A percentile compares a stretch with the other conserved stretches of the same genome.
Conservation (phyloP, 2,329 filamentous ascomycete species). For the Pezicula radicicola region DNA sequence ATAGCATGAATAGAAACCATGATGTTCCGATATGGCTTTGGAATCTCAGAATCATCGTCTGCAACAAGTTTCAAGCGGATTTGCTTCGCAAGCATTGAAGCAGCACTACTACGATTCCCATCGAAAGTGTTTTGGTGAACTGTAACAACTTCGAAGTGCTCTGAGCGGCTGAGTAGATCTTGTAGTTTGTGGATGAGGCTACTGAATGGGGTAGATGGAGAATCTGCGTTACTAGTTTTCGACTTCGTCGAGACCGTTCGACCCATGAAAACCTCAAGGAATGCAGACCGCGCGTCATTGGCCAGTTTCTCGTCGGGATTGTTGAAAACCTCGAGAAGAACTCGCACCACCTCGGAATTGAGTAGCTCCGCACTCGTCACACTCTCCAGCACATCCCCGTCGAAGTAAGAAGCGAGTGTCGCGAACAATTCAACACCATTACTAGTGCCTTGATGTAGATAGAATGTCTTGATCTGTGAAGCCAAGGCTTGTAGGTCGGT, state of each 20-base stretch:
- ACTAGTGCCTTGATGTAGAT: constrained; percentile 51
- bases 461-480: constrained; percentile 68
- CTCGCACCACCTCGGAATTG: constrained; percentile 83
- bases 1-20: constrained; percentile 99
- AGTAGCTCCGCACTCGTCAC: constrained; percentile 94
- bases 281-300: constrained; percentile 72
- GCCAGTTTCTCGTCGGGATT: constrained; percentile 61
- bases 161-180: constrained; percentile 90
- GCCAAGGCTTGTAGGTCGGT: constrained; percentile 70
- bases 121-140: constrained; percentile 92
- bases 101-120: constrained; percentile 83
- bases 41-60: constrained; percentile 88
- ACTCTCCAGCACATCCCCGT: constrained; percentile 83
- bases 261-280: constrained; percentile 91
- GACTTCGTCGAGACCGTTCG: constrained; percentile 59
- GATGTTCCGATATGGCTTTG: constrained; percentile 82
- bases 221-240: constrained; percentile 62
- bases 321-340: constrained; percentile 79
- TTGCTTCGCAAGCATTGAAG: constrained; percentile 96
- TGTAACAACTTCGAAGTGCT: constrained; percentile 97
- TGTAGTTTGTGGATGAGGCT: constrained; percentile 91
- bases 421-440: constrained; percentile 68
- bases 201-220: constrained; percentile 81
- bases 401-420: constrained; percentile 78
- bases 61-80: constrained; percentile 85